Base-by-base conservation (phyloP, 495 filamentous ascomycete species). In the Venustampulla echinocandica region DNA sequence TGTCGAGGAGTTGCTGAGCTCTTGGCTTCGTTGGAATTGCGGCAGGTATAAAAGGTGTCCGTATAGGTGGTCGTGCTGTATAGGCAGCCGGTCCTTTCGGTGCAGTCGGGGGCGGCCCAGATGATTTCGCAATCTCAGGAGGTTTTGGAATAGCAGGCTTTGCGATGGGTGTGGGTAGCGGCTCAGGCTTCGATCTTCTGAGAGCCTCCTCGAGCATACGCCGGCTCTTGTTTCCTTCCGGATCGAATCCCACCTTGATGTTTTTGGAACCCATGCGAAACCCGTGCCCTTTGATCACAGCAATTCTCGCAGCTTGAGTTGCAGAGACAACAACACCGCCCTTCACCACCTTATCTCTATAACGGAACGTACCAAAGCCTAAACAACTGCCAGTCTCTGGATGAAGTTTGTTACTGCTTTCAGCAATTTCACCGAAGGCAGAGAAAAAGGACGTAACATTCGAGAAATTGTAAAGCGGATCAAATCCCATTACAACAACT, bases 341-440 rank as follows among this genome's bases (percentile, higher is more conserved):
- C 33, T 52, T 65, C 2, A 23, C 17, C 3, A 76, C 73, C 46
- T 66, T 70, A 53, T 96, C 90, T 58, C 81, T 80, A 65, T 93
- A 99, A 51, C 82, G 79, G 59, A 99, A 83, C 14, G 84, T 84
- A 42, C 87, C 93, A 55, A 99, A 84, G 1, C 92, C 92, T 1
- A 99, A 75, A 53, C 87, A 92, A 48, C 84, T 93, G 10, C 92
- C 93, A 13, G 87, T 96, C 30, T 85, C 81, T 4, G 92, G 92
- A 61, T 97, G 84, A 42, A 90, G 87, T 59, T 89, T 85, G 56
- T 95, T 94, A 52, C 83, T 85, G 49, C 92, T 81, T 52, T 87
- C 83, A 27, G 82, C 79, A 41, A 99, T 84, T 40, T 95, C 88
- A 38, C 92, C 92, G 66, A 84, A 96, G 24, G 77, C 79, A 18